These are phyloP conservation scores for Cyamopsis tetragonoloba DNA, from an alignment of 306 rosid genomes.

Conservation along the genomic window DNA sequence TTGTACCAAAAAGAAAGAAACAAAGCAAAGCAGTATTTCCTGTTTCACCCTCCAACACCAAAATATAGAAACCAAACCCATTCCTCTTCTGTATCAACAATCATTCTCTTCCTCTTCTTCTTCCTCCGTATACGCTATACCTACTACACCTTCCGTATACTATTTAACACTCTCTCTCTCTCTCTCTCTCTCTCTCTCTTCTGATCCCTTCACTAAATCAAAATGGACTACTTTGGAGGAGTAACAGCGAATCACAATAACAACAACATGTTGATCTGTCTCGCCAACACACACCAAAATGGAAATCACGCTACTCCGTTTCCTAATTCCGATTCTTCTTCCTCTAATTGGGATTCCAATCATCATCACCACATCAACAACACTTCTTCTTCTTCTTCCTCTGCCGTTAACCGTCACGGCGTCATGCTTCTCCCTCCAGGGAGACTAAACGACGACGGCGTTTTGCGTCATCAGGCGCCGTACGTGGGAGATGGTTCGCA, in stretches of 20 bases:
- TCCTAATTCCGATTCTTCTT: too few species aligned
- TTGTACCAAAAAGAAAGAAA: too few species aligned
- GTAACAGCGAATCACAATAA: too few species aligned
- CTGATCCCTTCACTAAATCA: too few species aligned
- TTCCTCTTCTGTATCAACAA: neutral
- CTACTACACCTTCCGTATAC: too few species aligned
- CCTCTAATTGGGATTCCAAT: slow-evolving; percentile 53
- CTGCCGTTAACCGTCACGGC: slow-evolving; percentile 17
- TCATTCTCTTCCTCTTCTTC: neutral
- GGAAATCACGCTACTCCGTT: too few species aligned
- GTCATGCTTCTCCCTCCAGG: slow-evolving; percentile 23
- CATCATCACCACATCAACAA: neutral
- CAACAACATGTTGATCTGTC: slow-evolving; percentile 59
- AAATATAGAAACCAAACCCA: too few species aligned
- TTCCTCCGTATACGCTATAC: too few species aligned
- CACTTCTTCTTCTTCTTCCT: too few species aligned
- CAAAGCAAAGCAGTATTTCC: too few species aligned
- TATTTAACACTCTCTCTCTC: neutral
- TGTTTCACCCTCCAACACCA: too few species aligned
- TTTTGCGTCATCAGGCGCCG: slow-evolving; percentile 1
- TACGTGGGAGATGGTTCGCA: slow-evolving; percentile 42
- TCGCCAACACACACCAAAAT: slow-evolving; percentile 43
- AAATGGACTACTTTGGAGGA: slow-evolving; percentile 71
- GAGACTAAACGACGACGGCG: too few species aligned
- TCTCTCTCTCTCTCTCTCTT: neutral